Evolutionary conservation across 2,329 filamentous ascomycete species (phyloP).

Genomic region (Cadophora gregata): DNA sequence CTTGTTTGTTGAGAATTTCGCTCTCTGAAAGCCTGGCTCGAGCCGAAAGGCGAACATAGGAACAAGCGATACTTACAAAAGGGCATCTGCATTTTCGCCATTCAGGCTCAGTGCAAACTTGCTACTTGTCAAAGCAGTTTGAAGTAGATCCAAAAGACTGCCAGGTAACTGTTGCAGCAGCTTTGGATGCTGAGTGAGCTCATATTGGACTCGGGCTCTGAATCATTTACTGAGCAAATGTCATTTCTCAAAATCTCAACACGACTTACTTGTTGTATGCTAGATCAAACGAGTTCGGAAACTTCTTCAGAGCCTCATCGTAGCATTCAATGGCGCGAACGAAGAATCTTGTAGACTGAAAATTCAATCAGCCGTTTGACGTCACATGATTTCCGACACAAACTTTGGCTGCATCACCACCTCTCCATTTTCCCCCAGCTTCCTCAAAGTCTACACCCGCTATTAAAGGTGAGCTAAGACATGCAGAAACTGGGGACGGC

Average conservation of each 20-base stretch:
- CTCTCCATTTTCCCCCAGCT: conserved; percentile 76
- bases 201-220: conserved; percentile 72
- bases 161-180: conserved; percentile 63
- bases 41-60: not conserved
- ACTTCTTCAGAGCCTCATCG: conserved; percentile 64
- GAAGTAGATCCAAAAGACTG: conserved; percentile 59
- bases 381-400: conserved; percentile 14
- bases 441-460: conserved; percentile 73
- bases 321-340: conserved; percentile 71
- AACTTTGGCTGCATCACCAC: conserved; percentile 69
- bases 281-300: conserved; percentile 69
- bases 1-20: not conserved
- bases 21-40: not conserved
- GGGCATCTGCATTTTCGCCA: conserved; percentile 67
- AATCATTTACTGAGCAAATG: conserved; percentile 20
- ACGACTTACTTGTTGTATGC: conserved; percentile 73
- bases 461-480: conserved; percentile 37
- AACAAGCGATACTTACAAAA: conserved; percentile 54
- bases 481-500: not conserved
- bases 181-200: conserved; percentile 70
- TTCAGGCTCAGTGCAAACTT: conserved; percentile 64
- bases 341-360: conserved; percentile 55
- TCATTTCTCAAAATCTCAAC: conserved; percentile 7
- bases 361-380: conserved; percentile 14
- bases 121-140: conserved; percentile 68